A percentile compares a stretch with the other conserved stretches of the same genome.
phyloP scores from a whole-genome alignment of 768 basidiomycete genomes.

The Boletus rufocinnamomeus region DNA sequence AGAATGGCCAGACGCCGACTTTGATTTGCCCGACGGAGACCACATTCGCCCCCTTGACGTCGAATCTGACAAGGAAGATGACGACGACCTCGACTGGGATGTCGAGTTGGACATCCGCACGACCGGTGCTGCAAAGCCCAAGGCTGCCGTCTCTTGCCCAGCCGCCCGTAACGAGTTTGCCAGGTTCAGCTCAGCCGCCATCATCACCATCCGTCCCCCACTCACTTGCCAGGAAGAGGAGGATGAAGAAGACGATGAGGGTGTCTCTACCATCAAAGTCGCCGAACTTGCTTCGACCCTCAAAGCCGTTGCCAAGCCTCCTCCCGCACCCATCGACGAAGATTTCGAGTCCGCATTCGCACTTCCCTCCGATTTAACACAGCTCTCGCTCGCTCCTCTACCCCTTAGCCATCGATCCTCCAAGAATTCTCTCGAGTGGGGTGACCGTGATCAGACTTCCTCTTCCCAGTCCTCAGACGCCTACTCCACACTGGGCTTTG shows the following conservation, averaged over 20 bases:
- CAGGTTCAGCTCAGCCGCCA: constrained; percentile 23
- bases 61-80: constrained; percentile 66
- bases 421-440: constrained; percentile 84
- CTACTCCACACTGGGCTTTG: constrained; percentile 77
- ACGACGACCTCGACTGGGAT: constrained; percentile 80
- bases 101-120: constrained; percentile 68
- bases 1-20: constrained; percentile 88
- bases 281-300: constrained; percentile 45
- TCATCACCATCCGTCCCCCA: constrained; percentile 66
- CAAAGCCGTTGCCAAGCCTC: constrained; percentile 37
- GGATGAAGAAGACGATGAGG: constrained; percentile 77
- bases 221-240: constrained; percentile 46
- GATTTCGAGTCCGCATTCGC: constrained; percentile 85
- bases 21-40: constrained; percentile 78
- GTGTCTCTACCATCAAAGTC: constrained; percentile 82
- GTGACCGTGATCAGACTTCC: constrained; percentile 78
- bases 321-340: constrained; percentile 52
- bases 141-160: constrained; percentile 40
- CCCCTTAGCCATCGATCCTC: constrained; percentile 77
- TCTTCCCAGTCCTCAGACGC: constrained; percentile 89
- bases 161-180: constrained; percentile 45
- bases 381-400: constrained; percentile 77
- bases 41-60: constrained; percentile 59
- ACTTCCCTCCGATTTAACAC: constrained; percentile 77
- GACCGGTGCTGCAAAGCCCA: constrained; percentile 53